Evolutionary conservation across 805 yeast genomes (phyloP).

Genomic region (Blastobotrys americana): DNA sequence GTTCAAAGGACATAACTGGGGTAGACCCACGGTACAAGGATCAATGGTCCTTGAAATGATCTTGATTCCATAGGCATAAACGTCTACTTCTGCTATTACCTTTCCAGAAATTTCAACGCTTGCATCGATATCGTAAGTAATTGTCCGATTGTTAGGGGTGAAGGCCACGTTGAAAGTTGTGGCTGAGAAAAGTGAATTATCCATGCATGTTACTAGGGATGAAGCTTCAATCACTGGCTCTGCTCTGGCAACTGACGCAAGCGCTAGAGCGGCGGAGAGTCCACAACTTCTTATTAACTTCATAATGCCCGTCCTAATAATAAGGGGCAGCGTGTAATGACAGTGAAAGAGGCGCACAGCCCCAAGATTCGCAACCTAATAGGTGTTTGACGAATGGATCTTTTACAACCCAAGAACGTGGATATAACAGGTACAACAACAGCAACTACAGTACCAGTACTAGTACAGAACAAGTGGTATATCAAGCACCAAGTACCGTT

Average conservation of each 20-base stretch:
- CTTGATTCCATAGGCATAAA: constrained; percentile 80
- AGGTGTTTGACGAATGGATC: too few relatives aligned
- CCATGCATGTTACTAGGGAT: constrained; percentile 83
- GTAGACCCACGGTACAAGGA: constrained; percentile 42
- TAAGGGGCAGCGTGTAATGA: neutral
- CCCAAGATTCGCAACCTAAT: too few relatives aligned
- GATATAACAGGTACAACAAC: too few relatives aligned
- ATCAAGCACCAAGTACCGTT: too few relatives aligned
- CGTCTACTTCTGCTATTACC: constrained; percentile 60
- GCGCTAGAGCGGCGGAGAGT: constrained; percentile 1
- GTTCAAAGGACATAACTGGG: constrained; percentile 78
- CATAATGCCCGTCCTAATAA: too few relatives aligned
- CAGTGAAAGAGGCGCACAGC: too few relatives aligned
- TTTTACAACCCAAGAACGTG: too few relatives aligned
- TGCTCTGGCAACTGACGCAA: constrained; percentile 6
- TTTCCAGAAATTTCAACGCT: constrained; percentile 60
- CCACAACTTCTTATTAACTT: too few relatives aligned
- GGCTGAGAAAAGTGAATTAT: constrained; percentile 64
- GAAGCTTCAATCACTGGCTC: constrained; percentile 47
- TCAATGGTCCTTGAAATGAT: constrained; percentile 53
- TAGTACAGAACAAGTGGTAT: too few relatives aligned
- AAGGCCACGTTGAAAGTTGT: constrained; percentile 66
- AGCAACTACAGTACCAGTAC: too few relatives aligned
- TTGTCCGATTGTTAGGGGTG: constrained; percentile 60
- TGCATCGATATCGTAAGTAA: constrained; percentile 63